phyloP scores from a whole-genome alignment of 345 rosid genomes.

The Noccaea bulbosa region DNA sequence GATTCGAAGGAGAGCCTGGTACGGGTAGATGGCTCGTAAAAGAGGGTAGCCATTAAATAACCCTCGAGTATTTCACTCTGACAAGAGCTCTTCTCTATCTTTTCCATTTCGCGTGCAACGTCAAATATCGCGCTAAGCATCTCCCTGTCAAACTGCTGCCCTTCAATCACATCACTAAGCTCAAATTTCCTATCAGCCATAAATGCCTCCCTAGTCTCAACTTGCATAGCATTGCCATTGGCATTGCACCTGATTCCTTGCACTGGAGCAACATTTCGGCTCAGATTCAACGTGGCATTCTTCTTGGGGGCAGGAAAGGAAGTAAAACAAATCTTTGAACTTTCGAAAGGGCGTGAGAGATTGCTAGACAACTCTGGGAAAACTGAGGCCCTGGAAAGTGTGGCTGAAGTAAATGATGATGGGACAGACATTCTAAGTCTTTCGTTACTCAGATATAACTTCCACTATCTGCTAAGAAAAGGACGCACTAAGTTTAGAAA shows the following conservation, averaged over 20 bases:
- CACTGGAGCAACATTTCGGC: constrained; percentile 14
- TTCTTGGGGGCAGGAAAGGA: constrained; percentile 34
- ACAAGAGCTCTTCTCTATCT: constrained; percentile 66
- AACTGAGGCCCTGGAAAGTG: constrained; percentile 30
- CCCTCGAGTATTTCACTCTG: constrained; percentile 46
- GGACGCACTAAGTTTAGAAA: not conserved
- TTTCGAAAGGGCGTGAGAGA: constrained; percentile 26
- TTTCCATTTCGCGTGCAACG: constrained; percentile 88
- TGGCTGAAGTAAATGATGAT: constrained; percentile 39
- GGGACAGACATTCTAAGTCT: constrained; percentile 45
- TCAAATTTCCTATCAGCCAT: constrained; percentile 64
- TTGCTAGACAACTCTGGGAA: constrained; percentile 36
- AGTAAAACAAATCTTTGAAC: constrained; percentile 30
- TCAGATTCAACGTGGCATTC: constrained; percentile 34
- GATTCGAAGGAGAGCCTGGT: constrained; percentile 97
- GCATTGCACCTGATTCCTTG: constrained; percentile 42
- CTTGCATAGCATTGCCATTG: constrained; percentile 40
- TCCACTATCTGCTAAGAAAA: constrained; percentile 25
- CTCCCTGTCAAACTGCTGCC: constrained; percentile 89
- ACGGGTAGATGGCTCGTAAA: constrained; percentile 96
- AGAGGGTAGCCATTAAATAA: constrained; percentile 81
- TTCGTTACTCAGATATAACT: constrained; percentile 16
- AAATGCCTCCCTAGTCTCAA: constrained; percentile 38
- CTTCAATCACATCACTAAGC: constrained; percentile 82
- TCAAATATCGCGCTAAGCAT: constrained; percentile 73